Conservation (phyloP, 768 basidiomycete genomes). For the Agrocybe praecox region DNA sequence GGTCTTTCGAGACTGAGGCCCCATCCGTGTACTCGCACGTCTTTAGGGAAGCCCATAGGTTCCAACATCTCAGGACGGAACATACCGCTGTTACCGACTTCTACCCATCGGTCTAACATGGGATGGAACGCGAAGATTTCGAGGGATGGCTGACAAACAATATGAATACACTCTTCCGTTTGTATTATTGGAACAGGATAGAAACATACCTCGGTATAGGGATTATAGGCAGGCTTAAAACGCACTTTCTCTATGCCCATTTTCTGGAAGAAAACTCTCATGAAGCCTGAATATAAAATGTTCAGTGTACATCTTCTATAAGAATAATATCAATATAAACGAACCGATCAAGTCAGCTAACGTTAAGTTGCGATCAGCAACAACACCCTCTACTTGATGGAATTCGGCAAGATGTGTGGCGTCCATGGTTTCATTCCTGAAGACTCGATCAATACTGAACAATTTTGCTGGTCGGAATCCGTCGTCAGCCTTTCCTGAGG, state of each 20-base stretch:
- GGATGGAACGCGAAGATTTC: conserved; percentile 99
- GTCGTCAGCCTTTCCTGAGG: conserved; percentile 42
- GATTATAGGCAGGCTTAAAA: conserved; percentile 99
- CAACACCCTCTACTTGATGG: conserved; percentile 99
- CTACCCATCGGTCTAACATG: conserved; percentile 91
- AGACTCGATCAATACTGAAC: conserved; percentile 98
- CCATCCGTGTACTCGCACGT: conserved; percentile 97
- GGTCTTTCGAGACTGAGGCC: conserved; percentile 93
- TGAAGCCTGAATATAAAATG: conserved; percentile 68
- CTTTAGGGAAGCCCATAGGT: conserved; percentile 97
- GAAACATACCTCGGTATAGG: conserved; percentile 83
- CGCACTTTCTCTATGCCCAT: conserved; percentile 94
- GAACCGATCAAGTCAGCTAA: conserved; percentile 93
- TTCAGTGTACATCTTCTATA: neutral
- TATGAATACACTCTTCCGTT: conserved; percentile 3
- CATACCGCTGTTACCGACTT: conserved; percentile 99
- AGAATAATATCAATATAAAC: conserved; percentile 14
- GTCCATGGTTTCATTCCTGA: conserved; percentile 98
- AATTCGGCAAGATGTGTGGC: conserved; percentile 99
- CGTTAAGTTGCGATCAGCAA: conserved; percentile 91
- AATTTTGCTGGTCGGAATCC: conserved; percentile 92
- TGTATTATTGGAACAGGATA: neutral
- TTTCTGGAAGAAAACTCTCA: conserved; percentile 97
- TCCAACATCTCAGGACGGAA: conserved; percentile 99
- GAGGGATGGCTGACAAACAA: conserved; percentile 71